Percentiles rank a stretch among this genome's conserved stretches.
phyloP scores from a whole-genome alignment of 2,329 filamentous ascomycete genomes.

The Cercospora sesami region DNA sequence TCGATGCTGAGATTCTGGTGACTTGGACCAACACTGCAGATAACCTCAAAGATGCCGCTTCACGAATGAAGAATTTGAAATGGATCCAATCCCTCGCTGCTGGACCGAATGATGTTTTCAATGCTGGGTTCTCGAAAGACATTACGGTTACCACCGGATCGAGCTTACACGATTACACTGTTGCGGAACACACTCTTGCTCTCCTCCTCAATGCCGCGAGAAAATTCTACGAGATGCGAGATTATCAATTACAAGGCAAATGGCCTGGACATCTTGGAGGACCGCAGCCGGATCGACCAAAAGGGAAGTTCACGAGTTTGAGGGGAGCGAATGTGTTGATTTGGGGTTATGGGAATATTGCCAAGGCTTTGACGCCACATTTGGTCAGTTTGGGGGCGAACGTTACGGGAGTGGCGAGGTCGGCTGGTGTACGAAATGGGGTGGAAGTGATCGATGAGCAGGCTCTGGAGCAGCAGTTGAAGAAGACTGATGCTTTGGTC shows the following conservation, averaged over 20 bases:
- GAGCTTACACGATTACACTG: conserved; percentile 64
- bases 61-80: conserved; percentile 56
- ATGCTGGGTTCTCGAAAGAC: conserved; percentile 59
- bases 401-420: conserved; percentile 60
- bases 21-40: conserved; percentile 62
- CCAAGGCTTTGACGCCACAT: conserved; percentile 59
- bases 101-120: conserved; percentile 65
- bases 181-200: conserved; percentile 64
- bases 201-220: conserved; percentile 58
- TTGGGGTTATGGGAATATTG: conserved; percentile 69
- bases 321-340: conserved; percentile 59
- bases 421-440: conserved; percentile 58
- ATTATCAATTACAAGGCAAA: conserved; percentile 57
- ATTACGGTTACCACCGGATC: conserved; percentile 62
- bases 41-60: conserved; percentile 60
- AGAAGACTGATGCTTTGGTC: conserved; percentile 63
- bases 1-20: conserved; percentile 62
- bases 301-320: conserved; percentile 59
- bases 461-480: conserved; percentile 54
- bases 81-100: conserved; percentile 69
- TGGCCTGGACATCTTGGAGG: conserved; percentile 65
- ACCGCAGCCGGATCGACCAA: conserved; percentile 59
- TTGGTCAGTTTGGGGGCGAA: conserved; percentile 57
- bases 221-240: conserved; percentile 63
- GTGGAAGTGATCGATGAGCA: conserved; percentile 60